These are phyloP conservation scores for Proliferodiscus dingleyae DNA, from an alignment of 2,329 filamentous ascomycete genomes.

Conservation along the genomic window DNA sequence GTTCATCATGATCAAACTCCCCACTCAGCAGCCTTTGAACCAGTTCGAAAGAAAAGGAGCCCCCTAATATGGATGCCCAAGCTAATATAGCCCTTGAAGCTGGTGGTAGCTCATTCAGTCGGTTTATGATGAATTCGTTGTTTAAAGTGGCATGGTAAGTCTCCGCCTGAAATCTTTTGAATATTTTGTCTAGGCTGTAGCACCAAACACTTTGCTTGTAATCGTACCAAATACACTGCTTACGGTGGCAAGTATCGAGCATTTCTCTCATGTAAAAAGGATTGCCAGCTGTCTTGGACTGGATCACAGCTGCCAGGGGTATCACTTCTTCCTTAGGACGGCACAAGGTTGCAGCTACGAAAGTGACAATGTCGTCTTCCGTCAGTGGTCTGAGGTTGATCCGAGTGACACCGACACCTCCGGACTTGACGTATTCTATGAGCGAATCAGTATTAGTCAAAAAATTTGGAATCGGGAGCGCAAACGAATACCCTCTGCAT, in stretches of 20 bases:
- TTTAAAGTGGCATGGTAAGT: slow-evolving; percentile 76
- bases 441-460: slow-evolving; percentile 20
- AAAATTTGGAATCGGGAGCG: slow-evolving; percentile 15
- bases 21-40: slow-evolving; percentile 72
- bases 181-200: slow-evolving; percentile 80
- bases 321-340: slow-evolving; percentile 66
- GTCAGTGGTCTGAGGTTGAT: slow-evolving; percentile 68
- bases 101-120: slow-evolving; percentile 69
- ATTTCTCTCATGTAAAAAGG: slow-evolving; percentile 91
- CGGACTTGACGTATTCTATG: slow-evolving; percentile 31
- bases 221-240: slow-evolving; percentile 85
- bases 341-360: slow-evolving; percentile 77
- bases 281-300: slow-evolving; percentile 71
- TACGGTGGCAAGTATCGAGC: slow-evolving; percentile 79
- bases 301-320: slow-evolving; percentile 75
- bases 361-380: slow-evolving; percentile 76
- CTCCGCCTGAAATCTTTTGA: slow-evolving; percentile 76
- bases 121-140: slow-evolving; percentile 74
- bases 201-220: slow-evolving; percentile 79
- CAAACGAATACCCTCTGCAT: slow-evolving; percentile 45
- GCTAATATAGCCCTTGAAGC: slow-evolving; percentile 74
- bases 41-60: slow-evolving; percentile 76
- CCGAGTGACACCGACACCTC: slow-evolving; percentile 57
- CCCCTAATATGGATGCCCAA: slow-evolving; percentile 82
- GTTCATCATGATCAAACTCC: slow-evolving; percentile 56